Conservation (phyloP, 2,329 filamentous ascomycete genomes). For the Plectosphaerella cucumerina region DNA sequence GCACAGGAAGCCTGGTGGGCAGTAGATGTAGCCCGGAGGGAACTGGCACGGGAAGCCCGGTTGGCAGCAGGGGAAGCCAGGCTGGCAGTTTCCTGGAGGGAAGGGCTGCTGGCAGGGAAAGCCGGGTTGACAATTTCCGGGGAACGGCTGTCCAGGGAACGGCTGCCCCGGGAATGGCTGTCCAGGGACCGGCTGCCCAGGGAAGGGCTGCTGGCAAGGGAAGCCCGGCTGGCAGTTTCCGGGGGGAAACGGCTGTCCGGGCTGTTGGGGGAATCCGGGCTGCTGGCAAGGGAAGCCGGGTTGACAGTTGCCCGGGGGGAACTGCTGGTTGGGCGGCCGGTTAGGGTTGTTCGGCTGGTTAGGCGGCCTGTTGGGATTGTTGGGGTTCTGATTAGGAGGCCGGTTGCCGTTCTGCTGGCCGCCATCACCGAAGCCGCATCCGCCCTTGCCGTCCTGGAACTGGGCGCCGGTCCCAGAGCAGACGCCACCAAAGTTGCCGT, state of each 20-base stretch:
- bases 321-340: neutral
- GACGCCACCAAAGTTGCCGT: slow-evolving; percentile 19
- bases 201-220: neutral
- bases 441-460: slow-evolving; percentile 21
- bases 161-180: neutral
- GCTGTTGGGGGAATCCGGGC: neutral
- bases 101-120: neutral
- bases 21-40: neutral
- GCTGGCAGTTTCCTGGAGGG: neutral
- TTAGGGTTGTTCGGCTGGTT: neutral
- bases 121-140: neutral
- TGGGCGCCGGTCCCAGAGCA: slow-evolving; percentile 20
- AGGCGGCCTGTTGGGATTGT: neutral
- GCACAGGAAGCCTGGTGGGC: neutral
- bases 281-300: neutral
- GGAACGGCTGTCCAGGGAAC: neutral
- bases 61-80: neutral
- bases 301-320: neutral
- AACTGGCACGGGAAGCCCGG: neutral
- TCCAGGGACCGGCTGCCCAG: neutral
- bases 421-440: slow-evolving; percentile 18
- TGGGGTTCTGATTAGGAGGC: slow-evolving; percentile 2
- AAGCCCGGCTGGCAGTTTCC: neutral
- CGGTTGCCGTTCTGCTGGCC: slow-evolving; percentile 1
- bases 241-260: neutral